Base-by-base conservation (phyloP, 164 flowering plant species). In the Sextonia rubra region DNA sequence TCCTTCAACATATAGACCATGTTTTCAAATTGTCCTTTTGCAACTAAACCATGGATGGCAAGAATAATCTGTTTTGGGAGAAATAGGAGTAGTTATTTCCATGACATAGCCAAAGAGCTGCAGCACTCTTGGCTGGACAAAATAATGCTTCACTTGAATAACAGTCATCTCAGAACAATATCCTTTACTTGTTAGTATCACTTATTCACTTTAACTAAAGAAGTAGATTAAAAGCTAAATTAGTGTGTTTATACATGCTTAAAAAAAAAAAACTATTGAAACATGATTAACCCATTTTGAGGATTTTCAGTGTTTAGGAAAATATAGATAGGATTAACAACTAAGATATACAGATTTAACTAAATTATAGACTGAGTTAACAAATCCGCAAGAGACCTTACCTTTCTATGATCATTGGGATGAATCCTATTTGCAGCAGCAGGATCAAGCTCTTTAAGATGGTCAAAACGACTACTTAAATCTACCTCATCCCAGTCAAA, bases 381-480 rank as follows among this genome's bases (percentile, higher is more conserved):
- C 47, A 23, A 62, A 62, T 62, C 65, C 17, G 9, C 23, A 56
- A n/a, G 37, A 52, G 62, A 20, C 52, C 79, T 82, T 77, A 92
- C 98, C 80, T 90, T 96, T 84, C 98, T 89, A 14, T 77, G 81
- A 76, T 96, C 88, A 83, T 96, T 91, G 64, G 97, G 99, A 81
- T 93, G 99, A 71, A 93, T 87, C 82, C 99, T 87, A 64, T 87
- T 87, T 25, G 97, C 97, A 47, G 97, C 89, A 74, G 78, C 86
- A 15, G 97, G 97, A 87, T 96, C 99, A 74, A 96, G 72, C 26
- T 79, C 83, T 79, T 85, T 87, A 64, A 91, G 91, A 78, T 26
- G 78, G 24, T 86, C 87, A 75, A 86, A 88, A 73, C 76, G 81
- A 76, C 37, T 66, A 71, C 24, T 66, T 12, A 67, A 66, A 69